Percentiles rank a stretch among this genome's conserved stretches.
These are phyloP conservation scores for Microstegium vimineum DNA, from an alignment of 176 grass and related monocot species.

Conservation along the genomic window DNA sequence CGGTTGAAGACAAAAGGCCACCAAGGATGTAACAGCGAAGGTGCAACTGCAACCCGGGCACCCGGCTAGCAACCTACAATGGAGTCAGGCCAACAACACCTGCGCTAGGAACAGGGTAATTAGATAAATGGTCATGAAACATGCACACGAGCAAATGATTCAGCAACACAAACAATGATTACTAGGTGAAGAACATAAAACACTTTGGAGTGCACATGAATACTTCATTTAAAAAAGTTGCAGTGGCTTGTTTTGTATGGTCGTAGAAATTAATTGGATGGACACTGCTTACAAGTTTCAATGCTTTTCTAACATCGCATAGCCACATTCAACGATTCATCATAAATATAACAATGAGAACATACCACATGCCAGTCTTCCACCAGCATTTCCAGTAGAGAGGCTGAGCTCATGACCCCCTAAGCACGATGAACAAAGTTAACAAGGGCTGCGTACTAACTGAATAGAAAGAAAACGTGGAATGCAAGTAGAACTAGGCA, in stretches of 20 bases:
- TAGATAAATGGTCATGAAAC: background rate
- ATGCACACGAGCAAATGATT: background rate
- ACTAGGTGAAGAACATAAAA: background rate
- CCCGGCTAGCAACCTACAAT: slow-evolving; percentile 18
- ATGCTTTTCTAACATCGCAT: background rate
- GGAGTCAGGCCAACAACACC: slow-evolving; percentile 92
- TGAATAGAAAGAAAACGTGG: background rate
- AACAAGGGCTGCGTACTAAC: background rate
- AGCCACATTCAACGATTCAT: background rate
- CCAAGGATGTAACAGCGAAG: background rate
- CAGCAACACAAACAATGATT: background rate
- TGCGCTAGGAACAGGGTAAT: slow-evolving; percentile 31
- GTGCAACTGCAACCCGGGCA: background rate
- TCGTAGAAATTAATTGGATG: background rate
- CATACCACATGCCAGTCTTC: slow-evolving; percentile 94
- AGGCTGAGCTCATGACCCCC: slow-evolving; percentile 98
- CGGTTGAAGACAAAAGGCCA: slow-evolving; percentile 13
- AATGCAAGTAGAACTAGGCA: slow-evolving; percentile 9
- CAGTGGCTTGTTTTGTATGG: background rate
- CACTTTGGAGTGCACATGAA: background rate
- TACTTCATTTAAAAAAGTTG: background rate
- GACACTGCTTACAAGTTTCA: background rate
- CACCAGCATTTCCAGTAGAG: slow-evolving; percentile 94
- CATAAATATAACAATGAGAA: background rate
- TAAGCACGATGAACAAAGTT: slow-evolving; percentile 22